These are phyloP conservation scores for Spirogloea muscicola DNA, from an alignment of 139 green algal genomes.

Conservation along the genomic window DNA sequence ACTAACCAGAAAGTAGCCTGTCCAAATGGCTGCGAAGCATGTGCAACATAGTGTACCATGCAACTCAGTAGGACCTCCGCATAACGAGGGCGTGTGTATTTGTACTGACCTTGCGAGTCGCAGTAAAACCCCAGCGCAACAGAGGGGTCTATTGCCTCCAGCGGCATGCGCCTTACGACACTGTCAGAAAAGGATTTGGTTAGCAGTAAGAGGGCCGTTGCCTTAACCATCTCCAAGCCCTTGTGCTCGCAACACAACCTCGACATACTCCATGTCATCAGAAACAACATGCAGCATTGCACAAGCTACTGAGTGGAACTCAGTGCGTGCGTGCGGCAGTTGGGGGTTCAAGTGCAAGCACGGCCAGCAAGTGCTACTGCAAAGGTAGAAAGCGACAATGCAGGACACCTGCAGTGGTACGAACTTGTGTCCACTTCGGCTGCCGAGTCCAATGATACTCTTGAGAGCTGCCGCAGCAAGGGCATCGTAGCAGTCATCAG, in stretches of 20 bases:
- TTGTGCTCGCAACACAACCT: not conserved
- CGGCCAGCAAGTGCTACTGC: no score
- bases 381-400: no score
- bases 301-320: no score
- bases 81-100: no score
- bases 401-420: conserved; percentile 24
- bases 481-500: no score
- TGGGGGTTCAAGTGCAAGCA: no score
- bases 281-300: no score
- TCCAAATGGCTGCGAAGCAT: not conserved
- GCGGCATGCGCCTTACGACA: conserved; percentile 5
- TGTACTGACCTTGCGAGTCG: conserved; percentile 13
- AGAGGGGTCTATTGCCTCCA: conserved; percentile 34
- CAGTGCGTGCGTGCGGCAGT: no score
- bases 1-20: not conserved
- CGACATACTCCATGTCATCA: no score
- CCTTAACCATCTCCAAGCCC: not conserved
- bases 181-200: conserved; percentile 1
- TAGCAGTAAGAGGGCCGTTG: not conserved
- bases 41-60: not conserved
- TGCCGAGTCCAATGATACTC: no score
- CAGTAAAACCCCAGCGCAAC: conserved; percentile 40
- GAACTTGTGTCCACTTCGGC: conserved; percentile 22
- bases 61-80: not conserved
- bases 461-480: no score